These are phyloP conservation scores for Moelleriella libera DNA, from an alignment of 2,329 filamentous ascomycete genomes.

Conservation along the genomic window DNA sequence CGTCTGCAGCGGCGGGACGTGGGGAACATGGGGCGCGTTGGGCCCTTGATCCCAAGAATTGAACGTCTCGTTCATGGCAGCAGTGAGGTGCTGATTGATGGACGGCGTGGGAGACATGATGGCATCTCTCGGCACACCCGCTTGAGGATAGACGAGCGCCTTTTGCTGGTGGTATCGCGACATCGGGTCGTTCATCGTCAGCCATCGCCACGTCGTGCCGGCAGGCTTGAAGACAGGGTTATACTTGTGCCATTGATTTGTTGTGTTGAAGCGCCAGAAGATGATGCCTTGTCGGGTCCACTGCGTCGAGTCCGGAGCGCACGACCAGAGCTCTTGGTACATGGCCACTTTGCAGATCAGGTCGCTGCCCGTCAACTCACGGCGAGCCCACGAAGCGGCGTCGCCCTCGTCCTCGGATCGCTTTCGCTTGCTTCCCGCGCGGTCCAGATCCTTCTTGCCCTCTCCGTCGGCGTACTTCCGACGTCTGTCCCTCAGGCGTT, in stretches of 20 bases:
- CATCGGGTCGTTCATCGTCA: slow-evolving; percentile 45
- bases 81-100: slow-evolving; percentile 35
- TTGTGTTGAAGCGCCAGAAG: slow-evolving; percentile 46
- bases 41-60: slow-evolving; percentile 28
- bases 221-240: slow-evolving; percentile 33
- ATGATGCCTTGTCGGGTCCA: slow-evolving; percentile 47
- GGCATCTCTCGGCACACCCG: slow-evolving; percentile 21
- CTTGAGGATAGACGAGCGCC: slow-evolving; percentile 22
- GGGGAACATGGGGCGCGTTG: slow-evolving; percentile 12
- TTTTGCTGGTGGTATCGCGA: slow-evolving; percentile 43
- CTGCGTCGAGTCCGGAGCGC: slow-evolving; percentile 26
- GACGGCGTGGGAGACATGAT: slow-evolving; percentile 40
- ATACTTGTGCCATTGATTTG: slow-evolving; percentile 36
- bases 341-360: slow-evolving; percentile 48
- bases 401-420: slow-evolving; percentile 25
- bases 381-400: slow-evolving; percentile 22
- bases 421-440: slow-evolving; percentile 23
- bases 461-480: slow-evolving; percentile 17
- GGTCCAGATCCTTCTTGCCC: slow-evolving; percentile 19
- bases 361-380: slow-evolving; percentile 34
- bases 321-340: slow-evolving; percentile 53
- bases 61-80: slow-evolving; percentile 44
- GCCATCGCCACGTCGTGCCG: slow-evolving; percentile 46
- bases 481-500: slow-evolving; percentile 22
- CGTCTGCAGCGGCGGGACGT: slow-evolving; percentile 18